Base-by-base conservation (phyloP, 495 filamentous ascomycete genomes). In the Neurospora sp. region DNA sequence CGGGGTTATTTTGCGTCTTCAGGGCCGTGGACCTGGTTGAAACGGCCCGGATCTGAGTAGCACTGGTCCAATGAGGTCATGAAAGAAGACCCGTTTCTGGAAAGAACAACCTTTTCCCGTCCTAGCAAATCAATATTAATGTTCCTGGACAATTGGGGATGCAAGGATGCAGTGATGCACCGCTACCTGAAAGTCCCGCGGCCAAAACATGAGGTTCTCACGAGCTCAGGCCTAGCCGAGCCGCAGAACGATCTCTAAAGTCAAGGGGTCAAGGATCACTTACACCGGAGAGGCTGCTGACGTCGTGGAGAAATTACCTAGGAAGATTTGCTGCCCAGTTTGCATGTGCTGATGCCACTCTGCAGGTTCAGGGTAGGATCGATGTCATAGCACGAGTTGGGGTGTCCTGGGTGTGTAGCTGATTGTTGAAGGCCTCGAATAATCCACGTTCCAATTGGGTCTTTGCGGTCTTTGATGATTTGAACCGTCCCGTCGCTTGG, bases 21-120 rank as follows among this genome's bases (percentile, higher is more conserved):
- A 48, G 38, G 4, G 22, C 68, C 35, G 46, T 69, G 53, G 53
- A 61, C 74, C 44, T 71, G 72, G 68, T 71, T 40, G 40, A 80
- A 78, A 80, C 78, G 78, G 78, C 72, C 77, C 78, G 77, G 73
- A 73, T 80, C 70, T 70, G 77, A 70, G 74, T 72, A 44, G 68
- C 72, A 73, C 69, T 74, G 68, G 69, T 74, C 75, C 75, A 75
- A 73, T 75, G 48, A 76, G 71, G 73, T 76, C 75, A 74, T 76
- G 48, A 59, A 44, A 75, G 39, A 72, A 18, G 27, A 66, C 27
- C 53, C 53, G 53, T 66, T 66, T 66, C 53, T 66, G 53, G 27
- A 35, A 66, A 66, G 53, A 66, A 66, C 53, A 66, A 66, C 22
- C 53, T 66, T 27, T 66, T 35, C 53, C 27, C 27, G 27, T 31